Conservation (phyloP, 495 filamentous ascomycete species). For the Acidiella bohemica region DNA sequence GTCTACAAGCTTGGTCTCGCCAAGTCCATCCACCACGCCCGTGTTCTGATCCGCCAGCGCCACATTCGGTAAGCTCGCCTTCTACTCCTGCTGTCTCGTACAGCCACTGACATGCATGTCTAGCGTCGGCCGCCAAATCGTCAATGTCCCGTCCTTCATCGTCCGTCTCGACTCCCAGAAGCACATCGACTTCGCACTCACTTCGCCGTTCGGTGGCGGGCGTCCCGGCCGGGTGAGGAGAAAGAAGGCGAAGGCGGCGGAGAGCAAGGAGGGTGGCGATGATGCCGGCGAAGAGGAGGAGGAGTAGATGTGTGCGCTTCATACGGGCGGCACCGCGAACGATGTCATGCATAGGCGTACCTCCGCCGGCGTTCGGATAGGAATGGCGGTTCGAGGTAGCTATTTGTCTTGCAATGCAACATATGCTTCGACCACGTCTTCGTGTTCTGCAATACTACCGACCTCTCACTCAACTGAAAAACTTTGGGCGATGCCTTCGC, state of each 20-base stretch:
- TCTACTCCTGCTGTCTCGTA: not conserved
- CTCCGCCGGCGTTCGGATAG: no score
- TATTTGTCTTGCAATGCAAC: no score
- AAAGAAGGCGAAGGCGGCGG: constrained; percentile 97
- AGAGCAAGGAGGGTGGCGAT: constrained; percentile 72
- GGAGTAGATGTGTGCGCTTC: constrained; percentile 13
- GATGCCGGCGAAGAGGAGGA: constrained; percentile 89
- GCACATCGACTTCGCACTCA: constrained; percentile 98
- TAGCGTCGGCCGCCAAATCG: constrained; percentile 97
- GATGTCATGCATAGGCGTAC: no score
- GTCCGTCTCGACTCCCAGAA: constrained; percentile 99
- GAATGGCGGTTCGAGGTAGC: no score
- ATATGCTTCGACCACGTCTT: no score
- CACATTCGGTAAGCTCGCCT: constrained; percentile 63
- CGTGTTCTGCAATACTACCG: no score
- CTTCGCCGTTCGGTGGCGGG: constrained; percentile 93
- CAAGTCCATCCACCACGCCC: constrained; percentile 99
- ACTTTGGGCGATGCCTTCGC: no score
- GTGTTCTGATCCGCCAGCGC: constrained; percentile 96
- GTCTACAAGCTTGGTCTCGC: constrained; percentile 99
- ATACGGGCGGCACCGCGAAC: no score
- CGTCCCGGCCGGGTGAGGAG: constrained; percentile 90
- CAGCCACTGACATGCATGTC: not conserved
- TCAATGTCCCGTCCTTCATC: constrained; percentile 98
- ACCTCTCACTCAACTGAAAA: no score